These are phyloP conservation scores for Russula lepida DNA, from an alignment of 768 basidiomycete genomes.

Conservation along the genomic window DNA sequence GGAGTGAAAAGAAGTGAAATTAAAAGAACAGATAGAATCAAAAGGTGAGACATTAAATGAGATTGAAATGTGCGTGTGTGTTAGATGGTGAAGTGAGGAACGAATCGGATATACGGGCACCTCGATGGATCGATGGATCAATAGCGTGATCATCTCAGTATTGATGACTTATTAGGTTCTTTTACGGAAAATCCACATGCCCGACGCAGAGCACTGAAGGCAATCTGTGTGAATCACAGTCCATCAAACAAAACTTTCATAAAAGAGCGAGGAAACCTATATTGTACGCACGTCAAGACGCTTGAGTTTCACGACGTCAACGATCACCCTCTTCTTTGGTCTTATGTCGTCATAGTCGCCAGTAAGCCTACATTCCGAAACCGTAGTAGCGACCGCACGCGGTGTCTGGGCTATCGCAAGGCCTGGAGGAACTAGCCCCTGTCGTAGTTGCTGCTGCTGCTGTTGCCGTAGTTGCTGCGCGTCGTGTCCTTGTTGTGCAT, in stretches of 20 bases:
- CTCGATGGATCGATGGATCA: not conserved
- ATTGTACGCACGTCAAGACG: not conserved
- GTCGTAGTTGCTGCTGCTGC: not conserved
- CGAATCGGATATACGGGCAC: not conserved
- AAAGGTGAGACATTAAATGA: not conserved
- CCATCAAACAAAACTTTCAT: not conserved
- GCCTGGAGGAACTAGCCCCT: not conserved
- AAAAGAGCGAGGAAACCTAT: not conserved
- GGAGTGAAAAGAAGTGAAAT: not conserved
- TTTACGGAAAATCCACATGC: not conserved
- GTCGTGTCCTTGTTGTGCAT: not conserved
- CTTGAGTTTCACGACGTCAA: not conserved
- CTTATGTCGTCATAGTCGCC: not conserved
- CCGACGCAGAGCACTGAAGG: conserved; percentile 3
- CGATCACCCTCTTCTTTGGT: not conserved
- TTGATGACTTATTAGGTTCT: not conserved
- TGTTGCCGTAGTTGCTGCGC: not conserved
- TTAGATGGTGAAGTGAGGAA: not conserved
- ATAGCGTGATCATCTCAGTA: not conserved
- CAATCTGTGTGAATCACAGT: not conserved
- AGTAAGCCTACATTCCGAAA: not conserved
- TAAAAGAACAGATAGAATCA: not conserved
- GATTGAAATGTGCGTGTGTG: not conserved
- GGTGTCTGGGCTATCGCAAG: not conserved
- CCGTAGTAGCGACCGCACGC: not conserved